Evolutionary conservation across 768 basidiomycete species (phyloP).

Genomic region (Pulveroboletus sp.): DNA sequence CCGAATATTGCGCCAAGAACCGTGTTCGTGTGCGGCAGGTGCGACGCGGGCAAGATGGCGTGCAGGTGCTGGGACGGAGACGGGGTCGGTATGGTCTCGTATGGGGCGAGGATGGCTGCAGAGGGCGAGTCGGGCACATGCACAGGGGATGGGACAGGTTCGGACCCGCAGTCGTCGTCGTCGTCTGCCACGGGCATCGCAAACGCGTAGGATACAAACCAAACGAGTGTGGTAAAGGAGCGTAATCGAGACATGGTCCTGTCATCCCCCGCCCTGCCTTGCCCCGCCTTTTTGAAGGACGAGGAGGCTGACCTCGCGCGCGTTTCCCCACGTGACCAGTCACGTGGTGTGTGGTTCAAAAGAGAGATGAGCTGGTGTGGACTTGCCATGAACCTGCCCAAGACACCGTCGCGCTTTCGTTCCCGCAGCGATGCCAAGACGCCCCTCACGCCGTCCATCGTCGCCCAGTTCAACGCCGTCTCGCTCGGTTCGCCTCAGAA

Average conservation of each 20-base stretch:
- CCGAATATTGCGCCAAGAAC: constrained; percentile 18
- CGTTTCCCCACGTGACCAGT: constrained; percentile 8
- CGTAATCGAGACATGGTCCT: constrained; percentile 13
- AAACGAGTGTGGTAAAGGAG: constrained; percentile 21
- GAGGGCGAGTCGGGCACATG: constrained; percentile 2
- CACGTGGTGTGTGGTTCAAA: constrained; percentile 20
- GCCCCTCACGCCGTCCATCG: constrained; percentile 45
- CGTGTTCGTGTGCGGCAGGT: constrained; percentile 6
- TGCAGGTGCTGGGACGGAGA: constrained; percentile 9
- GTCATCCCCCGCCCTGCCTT: no score
- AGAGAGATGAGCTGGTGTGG: background rate
- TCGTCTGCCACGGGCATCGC: constrained; percentile 11
- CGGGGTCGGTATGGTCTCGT: constrained; percentile 4
- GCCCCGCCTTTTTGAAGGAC: constrained; percentile 11
- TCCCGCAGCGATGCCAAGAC: constrained; percentile 51
- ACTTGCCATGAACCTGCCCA: constrained; percentile 33
- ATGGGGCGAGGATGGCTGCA: constrained; percentile 10
- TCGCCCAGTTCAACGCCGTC: constrained; percentile 39
- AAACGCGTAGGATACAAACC: background rate
- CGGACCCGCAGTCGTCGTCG: constrained; percentile 6
- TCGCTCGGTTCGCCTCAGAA: constrained; percentile 31
- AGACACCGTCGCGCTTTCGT: constrained; percentile 46
- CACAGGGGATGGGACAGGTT: background rate
- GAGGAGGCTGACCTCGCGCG: constrained; percentile 20
- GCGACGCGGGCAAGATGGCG: constrained; percentile 6